phyloP scores from a whole-genome alignment of 805 yeast genomes.

The Monosporozyma siamensis region DNA sequence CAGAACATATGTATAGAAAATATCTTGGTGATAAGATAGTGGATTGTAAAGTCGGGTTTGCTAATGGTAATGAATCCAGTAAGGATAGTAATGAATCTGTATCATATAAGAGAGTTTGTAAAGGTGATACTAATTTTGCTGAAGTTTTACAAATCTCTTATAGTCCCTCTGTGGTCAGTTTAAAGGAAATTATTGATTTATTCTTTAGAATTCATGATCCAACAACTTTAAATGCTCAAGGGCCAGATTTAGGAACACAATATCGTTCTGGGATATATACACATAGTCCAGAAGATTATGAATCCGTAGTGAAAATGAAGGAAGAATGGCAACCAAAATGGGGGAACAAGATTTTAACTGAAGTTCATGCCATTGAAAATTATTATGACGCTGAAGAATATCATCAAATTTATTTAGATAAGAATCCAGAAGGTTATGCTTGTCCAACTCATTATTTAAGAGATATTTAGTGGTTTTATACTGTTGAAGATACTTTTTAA shows the following conservation, averaged over 20 bases:
- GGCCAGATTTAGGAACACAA: constrained; percentile 83
- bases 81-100: constrained; percentile 34
- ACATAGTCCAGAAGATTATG: constrained; percentile 39
- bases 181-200: constrained; percentile 61
- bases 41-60: constrained; percentile 81
- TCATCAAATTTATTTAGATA: constrained; percentile 73
- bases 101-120: constrained; percentile 63
- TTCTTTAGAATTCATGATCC: constrained; percentile 95
- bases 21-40: constrained; percentile 52
- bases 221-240: constrained; percentile 73
- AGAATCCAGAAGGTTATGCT: constrained; percentile 79
- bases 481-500: constrained; percentile 10
- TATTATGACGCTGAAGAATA: constrained; percentile 95
- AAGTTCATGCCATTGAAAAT: constrained; percentile 52
- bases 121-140: constrained; percentile 65
- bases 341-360: constrained; percentile 60
- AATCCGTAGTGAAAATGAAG: constrained; percentile 37
- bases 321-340: constrained; percentile 59
- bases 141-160: constrained; percentile 79
- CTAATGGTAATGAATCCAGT: constrained; percentile 53
- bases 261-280: constrained; percentile 78
- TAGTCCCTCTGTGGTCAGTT: constrained; percentile 55
- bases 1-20: constrained; percentile 72
- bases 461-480: constrained; percentile 16
- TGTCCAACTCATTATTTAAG: constrained; percentile 86